These are phyloP conservation scores for Podaxis sp. DNA, from an alignment of 768 basidiomycete genomes.

Conservation along the genomic window DNA sequence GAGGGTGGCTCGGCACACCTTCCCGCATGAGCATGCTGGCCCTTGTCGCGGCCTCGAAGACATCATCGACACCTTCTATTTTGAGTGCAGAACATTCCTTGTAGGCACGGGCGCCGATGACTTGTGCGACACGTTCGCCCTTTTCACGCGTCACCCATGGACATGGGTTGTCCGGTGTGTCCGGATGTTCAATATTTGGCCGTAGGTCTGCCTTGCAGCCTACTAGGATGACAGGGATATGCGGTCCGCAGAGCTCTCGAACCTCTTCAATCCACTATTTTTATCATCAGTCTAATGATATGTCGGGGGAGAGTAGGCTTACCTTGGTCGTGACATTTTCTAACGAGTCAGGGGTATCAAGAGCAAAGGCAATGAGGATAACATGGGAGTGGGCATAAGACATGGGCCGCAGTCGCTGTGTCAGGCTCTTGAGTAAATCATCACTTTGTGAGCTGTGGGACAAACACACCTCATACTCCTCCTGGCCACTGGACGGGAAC, in stretches of 20 bases:
- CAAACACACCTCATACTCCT: constrained; percentile 84
- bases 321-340: constrained; percentile 96
- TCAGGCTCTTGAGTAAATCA: neutral
- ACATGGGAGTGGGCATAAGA: constrained; percentile 99
- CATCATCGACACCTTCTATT: constrained; percentile 92
- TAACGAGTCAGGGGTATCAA: constrained; percentile 94
- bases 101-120: constrained; percentile 90
- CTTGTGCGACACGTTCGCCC: constrained; percentile 76
- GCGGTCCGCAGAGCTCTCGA: constrained; percentile 88
- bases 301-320: constrained; percentile 14
- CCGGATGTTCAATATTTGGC: constrained; percentile 45
- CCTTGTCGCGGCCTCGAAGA: constrained; percentile 95
- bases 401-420: constrained; percentile 86
- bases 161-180: constrained; percentile 38
- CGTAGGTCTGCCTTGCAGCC: constrained; percentile 96
- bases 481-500: constrained; percentile 69
- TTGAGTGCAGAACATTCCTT: constrained; percentile 91
- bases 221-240: constrained; percentile 91
- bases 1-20: constrained; percentile 51
- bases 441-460: constrained; percentile 8
- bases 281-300: constrained; percentile 9
- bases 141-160: constrained; percentile 70
- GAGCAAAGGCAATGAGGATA: constrained; percentile 94
- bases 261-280: constrained; percentile 97
- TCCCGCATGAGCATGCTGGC: constrained; percentile 96